These are phyloP conservation scores for Capsicum chinense DNA, from an alignment of 257 asterid genomes.

Conservation along the genomic window DNA sequence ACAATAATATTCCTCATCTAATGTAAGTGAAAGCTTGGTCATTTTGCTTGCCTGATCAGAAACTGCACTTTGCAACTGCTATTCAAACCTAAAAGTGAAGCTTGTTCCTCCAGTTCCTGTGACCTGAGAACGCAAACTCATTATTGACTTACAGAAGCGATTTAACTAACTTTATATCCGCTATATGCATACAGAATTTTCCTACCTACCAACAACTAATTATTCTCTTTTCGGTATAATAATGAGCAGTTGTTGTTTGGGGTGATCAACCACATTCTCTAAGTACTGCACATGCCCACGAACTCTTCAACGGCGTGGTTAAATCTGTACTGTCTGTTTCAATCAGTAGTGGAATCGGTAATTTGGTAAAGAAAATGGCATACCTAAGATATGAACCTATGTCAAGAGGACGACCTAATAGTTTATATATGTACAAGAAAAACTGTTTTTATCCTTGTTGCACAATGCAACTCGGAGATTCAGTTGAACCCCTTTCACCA, in stretches of 20 bases:
- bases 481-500: no score
- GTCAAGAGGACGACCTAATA: no score
- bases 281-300: not conserved
- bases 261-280: not conserved
- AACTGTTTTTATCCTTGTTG: no score
- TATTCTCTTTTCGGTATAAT: not conserved
- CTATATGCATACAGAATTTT: not conserved
- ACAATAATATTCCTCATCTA: not conserved
- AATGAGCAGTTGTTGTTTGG: not conserved
- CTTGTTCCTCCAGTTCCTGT: not conserved
- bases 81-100: conserved; percentile 27
- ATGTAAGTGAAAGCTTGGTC: conserved; percentile 1
- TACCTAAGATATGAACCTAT: no score
- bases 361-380: no score
- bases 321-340: not conserved
- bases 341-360: no score
- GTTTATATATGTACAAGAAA: no score
- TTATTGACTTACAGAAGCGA: conserved; percentile 5
- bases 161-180: not conserved
- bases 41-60: conserved; percentile 8
- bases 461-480: no score
- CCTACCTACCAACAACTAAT: not conserved
- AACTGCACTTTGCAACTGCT: not conserved
- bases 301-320: not conserved
- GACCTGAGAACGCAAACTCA: not conserved